A percentile compares a stretch with the other conserved stretches of the same genome.
These are phyloP conservation scores for Colletotrichum brevisporum DNA, from an alignment of 2,329 filamentous ascomycete species.

Conservation along the genomic window DNA sequence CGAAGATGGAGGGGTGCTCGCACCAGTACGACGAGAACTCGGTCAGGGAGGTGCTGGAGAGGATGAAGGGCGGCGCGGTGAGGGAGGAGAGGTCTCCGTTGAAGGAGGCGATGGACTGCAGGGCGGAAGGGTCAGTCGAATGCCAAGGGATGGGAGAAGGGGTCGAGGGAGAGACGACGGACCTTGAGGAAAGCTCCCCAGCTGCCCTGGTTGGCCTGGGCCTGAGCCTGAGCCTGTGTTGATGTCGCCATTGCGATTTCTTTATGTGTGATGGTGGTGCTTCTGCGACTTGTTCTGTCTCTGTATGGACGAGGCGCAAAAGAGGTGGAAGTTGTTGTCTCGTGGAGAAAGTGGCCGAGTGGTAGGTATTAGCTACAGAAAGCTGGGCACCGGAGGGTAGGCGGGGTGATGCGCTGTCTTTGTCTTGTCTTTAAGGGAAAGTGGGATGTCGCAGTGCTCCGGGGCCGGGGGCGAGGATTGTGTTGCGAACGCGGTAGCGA, in stretches of 20 bases:
- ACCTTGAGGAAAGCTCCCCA: conserved; percentile 40
- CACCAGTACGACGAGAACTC: conserved; percentile 90
- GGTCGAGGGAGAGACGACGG: neutral
- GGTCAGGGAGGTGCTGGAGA: conserved; percentile 82
- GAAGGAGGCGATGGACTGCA: conserved; percentile 82
- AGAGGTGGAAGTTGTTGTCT: neutral
- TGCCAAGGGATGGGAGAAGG: neutral
- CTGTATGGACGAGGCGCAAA: neutral
- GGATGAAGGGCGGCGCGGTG: conserved; percentile 86
- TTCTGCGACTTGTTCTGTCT: too few relatives aligned
- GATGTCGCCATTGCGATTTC: conserved; percentile 28
- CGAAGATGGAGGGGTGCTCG: conserved; percentile 82
- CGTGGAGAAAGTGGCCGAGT: neutral
- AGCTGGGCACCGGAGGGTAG: neutral
- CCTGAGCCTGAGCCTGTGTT: conserved; percentile 24
- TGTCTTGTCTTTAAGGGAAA: conserved; percentile 22
- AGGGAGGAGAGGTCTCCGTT: conserved; percentile 85
- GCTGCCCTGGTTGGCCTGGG: conserved; percentile 29
- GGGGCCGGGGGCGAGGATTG: neutral
- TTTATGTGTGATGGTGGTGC: neutral
- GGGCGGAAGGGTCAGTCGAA: neutral
- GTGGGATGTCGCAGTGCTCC: conserved; percentile 26
- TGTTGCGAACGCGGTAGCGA: too few relatives aligned
- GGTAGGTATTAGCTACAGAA: neutral
- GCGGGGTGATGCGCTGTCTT: conserved; percentile 16